Conservation (phyloP, 768 basidiomycete genomes). For the Cystobasidium onofrii region DNA sequence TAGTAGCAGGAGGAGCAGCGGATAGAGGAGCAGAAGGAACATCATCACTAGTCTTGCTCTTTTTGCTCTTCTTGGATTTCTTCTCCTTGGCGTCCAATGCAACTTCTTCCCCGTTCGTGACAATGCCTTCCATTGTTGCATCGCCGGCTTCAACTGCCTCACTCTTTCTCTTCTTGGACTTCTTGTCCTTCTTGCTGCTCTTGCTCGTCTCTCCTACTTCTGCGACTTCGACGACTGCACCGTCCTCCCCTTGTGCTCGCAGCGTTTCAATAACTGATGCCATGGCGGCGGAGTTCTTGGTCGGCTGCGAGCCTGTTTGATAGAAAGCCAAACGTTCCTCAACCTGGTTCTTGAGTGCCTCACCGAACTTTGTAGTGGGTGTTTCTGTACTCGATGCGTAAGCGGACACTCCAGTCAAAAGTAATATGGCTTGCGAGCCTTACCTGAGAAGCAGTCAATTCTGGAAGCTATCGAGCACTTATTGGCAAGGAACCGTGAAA, state of each 20-base stretch:
- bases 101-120: slow-evolving; percentile 33
- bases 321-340: slow-evolving; percentile 93
- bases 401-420: too few species aligned
- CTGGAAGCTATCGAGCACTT: slow-evolving; percentile 95
- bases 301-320: slow-evolving; percentile 77
- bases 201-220: slow-evolving; percentile 47
- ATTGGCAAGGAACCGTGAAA: slow-evolving; percentile 97
- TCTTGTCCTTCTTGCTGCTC: slow-evolving; percentile 46
- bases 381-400: too few species aligned
- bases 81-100: slow-evolving; percentile 41
- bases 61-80: slow-evolving; percentile 33
- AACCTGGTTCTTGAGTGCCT: slow-evolving; percentile 84
- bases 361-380: slow-evolving; percentile 87
- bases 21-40: slow-evolving; percentile 25
- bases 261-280: slow-evolving; percentile 56
- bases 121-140: slow-evolving; percentile 7
- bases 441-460: slow-evolving; percentile 88
- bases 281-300: slow-evolving; percentile 82
- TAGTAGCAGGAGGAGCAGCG: slow-evolving; percentile 14
- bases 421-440: too few species aligned
- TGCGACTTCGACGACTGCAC: slow-evolving; percentile 56
- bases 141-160: slow-evolving; percentile 45
- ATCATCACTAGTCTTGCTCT: slow-evolving; percentile 31
- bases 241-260: slow-evolving; percentile 53
- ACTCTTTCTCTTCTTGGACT: slow-evolving; percentile 63